Conservation (phyloP, 2,329 filamentous ascomycete species). For the Eutypa lata region DNA sequence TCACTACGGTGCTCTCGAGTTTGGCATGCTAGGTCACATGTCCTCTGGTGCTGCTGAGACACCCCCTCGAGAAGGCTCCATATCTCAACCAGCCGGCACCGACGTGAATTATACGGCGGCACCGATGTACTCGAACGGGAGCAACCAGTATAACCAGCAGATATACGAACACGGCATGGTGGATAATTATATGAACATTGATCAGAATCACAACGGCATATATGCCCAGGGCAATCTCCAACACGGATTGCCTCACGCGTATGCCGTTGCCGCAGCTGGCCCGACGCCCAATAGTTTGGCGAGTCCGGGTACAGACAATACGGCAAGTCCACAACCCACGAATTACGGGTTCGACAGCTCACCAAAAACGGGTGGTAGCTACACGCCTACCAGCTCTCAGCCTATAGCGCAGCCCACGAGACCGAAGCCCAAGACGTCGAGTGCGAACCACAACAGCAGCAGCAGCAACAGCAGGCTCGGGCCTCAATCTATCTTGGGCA, state of each 20-base stretch:
- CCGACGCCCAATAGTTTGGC: conserved; percentile 54
- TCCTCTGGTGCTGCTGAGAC: conserved; percentile 84
- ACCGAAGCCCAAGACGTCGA: conserved; percentile 42
- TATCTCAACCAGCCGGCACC: conserved; percentile 36
- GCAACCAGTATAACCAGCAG: conserved; percentile 43
- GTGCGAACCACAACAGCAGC: conserved; percentile 31
- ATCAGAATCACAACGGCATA: conserved; percentile 43
- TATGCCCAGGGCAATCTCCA: conserved; percentile 58
- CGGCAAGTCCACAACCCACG: conserved; percentile 56
- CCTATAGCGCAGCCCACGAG: conserved; percentile 33
- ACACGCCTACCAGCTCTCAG: conserved; percentile 26
- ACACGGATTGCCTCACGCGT: conserved; percentile 62
- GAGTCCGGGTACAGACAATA: conserved; percentile 63
- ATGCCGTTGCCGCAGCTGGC: conserved; percentile 58
- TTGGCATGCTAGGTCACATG: conserved; percentile 95
- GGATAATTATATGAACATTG: conserved; percentile 51
- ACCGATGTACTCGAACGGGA: conserved; percentile 50
- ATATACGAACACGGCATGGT: conserved; percentile 50
- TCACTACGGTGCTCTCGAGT: conserved; percentile 92
- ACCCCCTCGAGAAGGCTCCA: conserved; percentile 60
- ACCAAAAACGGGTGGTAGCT: conserved; percentile 37
- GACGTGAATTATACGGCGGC: conserved; percentile 40
- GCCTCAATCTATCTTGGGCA: conserved; percentile 53
- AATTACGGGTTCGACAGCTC: conserved; percentile 54
- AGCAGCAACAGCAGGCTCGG: conserved; percentile 30